These are phyloP conservation scores for Mayamaea pseudoterrestris DNA, from an alignment of 108 stramenopile genomes.

Conservation along the genomic window DNA sequence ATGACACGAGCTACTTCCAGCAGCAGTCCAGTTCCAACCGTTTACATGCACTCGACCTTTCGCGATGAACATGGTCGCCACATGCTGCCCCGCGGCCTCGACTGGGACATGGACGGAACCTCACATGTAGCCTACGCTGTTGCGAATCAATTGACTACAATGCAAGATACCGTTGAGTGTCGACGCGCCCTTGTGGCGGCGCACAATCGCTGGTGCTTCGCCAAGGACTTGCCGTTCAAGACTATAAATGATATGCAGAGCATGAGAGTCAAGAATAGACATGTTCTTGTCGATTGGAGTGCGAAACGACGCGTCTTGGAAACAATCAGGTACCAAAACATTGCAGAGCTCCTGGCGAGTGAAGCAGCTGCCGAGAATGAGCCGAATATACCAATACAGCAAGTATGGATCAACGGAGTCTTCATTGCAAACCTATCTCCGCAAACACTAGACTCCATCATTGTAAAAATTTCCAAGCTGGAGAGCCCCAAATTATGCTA, in stretches of 20 bases:
- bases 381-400: background rate
- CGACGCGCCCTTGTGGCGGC: conserved; percentile 10
- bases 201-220: conserved; percentile 25
- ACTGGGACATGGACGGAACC: conserved; percentile 10
- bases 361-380: conserved; percentile 1
- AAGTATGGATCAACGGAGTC: conserved; percentile 20
- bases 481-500: conserved; percentile 3
- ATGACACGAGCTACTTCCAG: no score
- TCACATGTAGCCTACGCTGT: conserved; percentile 4
- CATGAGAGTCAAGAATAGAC: background rate
- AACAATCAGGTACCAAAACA: background rate
- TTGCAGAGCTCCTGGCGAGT: conserved; percentile 7
- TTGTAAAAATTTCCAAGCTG: background rate
- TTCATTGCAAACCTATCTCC: background rate
- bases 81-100: conserved; percentile 8
- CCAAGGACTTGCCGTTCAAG: conserved; percentile 16
- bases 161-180: background rate
- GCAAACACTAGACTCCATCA: background rate
- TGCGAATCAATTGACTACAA: background rate
- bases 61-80: conserved; percentile 9
- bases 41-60: conserved; percentile 21
- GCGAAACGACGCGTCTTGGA: background rate
- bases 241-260: conserved; percentile 8
- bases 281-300: conserved; percentile 11
- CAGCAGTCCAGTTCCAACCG: background rate